phyloP scores from a whole-genome alignment of 345 rosid species.

The Lumnitzera littorea region DNA sequence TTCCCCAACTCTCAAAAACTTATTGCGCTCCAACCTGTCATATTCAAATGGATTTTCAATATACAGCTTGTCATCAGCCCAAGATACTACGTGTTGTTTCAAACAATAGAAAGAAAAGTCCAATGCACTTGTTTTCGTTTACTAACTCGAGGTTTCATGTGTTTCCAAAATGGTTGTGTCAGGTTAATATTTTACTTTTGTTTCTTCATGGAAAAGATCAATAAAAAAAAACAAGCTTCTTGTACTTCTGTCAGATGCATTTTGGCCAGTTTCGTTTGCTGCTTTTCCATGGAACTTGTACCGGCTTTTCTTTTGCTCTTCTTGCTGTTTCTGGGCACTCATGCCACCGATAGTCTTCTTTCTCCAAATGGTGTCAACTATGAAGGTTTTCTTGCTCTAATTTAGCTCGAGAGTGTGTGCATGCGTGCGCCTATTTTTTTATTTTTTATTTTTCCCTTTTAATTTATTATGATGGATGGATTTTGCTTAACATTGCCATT shows the following conservation, averaged over 20 bases:
- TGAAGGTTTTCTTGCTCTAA: conserved; percentile 43
- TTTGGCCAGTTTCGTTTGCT: no score
- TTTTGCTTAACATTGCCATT: neutral
- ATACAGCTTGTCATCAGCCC: no score
- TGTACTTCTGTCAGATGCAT: no score
- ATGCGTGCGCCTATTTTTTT: neutral
- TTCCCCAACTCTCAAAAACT: neutral
- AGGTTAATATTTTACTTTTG: neutral
- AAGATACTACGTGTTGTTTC: no score
- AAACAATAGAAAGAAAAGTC: neutral
- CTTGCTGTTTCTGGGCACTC: conserved; percentile 18
- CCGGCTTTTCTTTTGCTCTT: conserved; percentile 21
- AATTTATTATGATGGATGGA: neutral
- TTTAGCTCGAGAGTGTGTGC: no score
- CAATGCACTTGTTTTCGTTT: neutral
- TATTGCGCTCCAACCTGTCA: neutral
- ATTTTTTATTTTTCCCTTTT: neutral
- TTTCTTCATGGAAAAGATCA: conserved; percentile 3
- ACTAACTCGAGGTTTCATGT: conserved; percentile 4
- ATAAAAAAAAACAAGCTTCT: no score
- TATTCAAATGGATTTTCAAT: no score
- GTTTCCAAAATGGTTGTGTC: neutral
- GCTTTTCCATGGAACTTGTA: conserved; percentile 6
- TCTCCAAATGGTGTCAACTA: conserved; percentile 94
- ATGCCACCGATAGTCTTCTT: conserved; percentile 56